Percentiles rank a stretch among this genome's conserved stretches.
Conservation (phyloP, 257 asterid species). For the Fraxinus cuspidata region DNA sequence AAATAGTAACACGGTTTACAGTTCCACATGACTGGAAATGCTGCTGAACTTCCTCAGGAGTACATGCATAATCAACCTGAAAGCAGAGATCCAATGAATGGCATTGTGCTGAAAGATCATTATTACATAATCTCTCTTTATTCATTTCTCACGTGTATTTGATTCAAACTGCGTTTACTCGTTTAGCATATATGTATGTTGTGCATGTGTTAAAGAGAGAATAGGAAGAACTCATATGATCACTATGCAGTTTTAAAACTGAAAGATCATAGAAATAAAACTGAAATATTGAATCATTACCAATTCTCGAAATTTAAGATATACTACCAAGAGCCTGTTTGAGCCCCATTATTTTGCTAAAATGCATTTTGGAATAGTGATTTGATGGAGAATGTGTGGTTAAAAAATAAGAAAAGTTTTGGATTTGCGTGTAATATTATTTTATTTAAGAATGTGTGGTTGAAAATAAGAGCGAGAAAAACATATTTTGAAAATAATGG, state of each 20-base stretch:
- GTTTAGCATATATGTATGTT: background rate
- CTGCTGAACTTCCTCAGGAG: constrained; percentile 98
- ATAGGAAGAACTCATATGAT: background rate
- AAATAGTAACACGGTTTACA: constrained; percentile 88
- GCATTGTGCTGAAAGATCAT: constrained; percentile 9
- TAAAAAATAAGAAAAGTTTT: too few species aligned
- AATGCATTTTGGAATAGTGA: too few species aligned
- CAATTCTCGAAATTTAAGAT: constrained; percentile 9
- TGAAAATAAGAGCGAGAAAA: too few species aligned
- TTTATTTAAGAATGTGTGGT: too few species aligned
- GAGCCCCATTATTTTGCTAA: too few species aligned
- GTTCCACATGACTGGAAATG: constrained; percentile 97
- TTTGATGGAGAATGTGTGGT: too few species aligned
- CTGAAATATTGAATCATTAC: background rate
- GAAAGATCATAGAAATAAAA: background rate
- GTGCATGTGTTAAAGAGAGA: constrained; percentile 3
- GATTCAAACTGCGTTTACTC: constrained; percentile 2
- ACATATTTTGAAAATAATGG: too few species aligned
- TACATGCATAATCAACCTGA: constrained; percentile 97
- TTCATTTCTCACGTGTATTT: background rate
- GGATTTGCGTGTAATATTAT: too few species aligned
- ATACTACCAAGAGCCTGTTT: background rate
- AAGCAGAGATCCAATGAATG: constrained; percentile 20
- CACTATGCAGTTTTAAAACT: background rate
- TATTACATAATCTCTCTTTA: background rate